Base-by-base conservation (phyloP, 2,329 filamentous ascomycete genomes). In the Trichoderma gracile region DNA sequence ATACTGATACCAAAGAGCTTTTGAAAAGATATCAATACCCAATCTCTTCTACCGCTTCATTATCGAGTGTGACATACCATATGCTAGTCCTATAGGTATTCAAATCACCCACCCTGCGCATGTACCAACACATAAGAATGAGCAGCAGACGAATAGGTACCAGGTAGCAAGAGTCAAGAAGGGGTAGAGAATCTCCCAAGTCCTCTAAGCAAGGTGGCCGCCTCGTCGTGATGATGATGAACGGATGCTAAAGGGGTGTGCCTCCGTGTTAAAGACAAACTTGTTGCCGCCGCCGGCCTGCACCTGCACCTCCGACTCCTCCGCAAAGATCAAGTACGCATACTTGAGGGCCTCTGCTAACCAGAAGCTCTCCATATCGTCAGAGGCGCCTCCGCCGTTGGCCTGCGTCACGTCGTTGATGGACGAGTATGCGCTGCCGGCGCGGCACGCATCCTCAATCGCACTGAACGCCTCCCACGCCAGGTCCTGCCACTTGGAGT, bases 331-430 rank as follows among this genome's bases (percentile, higher is more conserved):
- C 70, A 96, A 74, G 77, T 91, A 96, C 64, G 84, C 80, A 75
- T 96, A 96, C 81, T 96, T 96, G 75, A 96, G 74, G 67, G 93
- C 89, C 79, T 96, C 92, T 0, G 92, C 92, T 75, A 96, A 92
- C 80, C 90, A 88, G 78, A 95, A 96, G 71, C 89, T 93, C 78
- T 96, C 91, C 81, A 94, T 90, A 74, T 89, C 88, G 74, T 96
- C 86, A 47, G 77, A 75, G 65, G 83, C 86, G 0, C 77, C 76
- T 1, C 89, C 90, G 10, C 90, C 91, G 33, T 80, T 81, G 3
- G 72, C 70, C 3, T 76, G 78, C 69, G 90, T 91, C 52, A 96
- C 90, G 73, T 96, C 76, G 0, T 71, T 74, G 63, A 96, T 78
- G 33, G 84, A 82, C 14, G 84, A 84, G 76, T 87, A 96, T 8